These are phyloP conservation scores for Eudorina sp. DNA, from an alignment of 139 green algal genomes.

Conservation along the genomic window DNA sequence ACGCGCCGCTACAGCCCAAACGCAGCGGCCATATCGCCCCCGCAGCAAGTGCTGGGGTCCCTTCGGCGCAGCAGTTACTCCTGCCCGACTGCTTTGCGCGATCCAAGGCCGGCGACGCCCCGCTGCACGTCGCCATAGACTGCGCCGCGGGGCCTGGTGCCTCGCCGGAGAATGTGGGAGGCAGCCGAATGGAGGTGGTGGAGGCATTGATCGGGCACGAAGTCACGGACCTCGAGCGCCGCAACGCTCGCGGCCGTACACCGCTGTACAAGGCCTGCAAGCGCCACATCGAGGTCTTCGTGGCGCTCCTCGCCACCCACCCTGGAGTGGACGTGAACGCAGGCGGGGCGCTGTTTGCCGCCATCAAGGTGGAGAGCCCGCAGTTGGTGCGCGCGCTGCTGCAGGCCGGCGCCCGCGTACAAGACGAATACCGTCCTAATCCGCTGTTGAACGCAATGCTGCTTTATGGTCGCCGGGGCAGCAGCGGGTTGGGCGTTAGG, in stretches of 20 bases:
- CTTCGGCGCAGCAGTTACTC: no score
- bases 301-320: neutral
- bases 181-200: neutral
- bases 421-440: neutral
- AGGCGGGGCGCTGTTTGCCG: conserved; percentile 8
- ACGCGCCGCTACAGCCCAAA: neutral
- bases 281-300: neutral
- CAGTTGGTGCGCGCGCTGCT: neutral
- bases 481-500: no score
- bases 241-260: neutral
- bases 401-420: neutral
- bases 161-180: neutral
- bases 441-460: neutral
- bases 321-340: conserved; percentile 6
- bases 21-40: no score
- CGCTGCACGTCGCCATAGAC: conserved; percentile 24
- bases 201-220: neutral
- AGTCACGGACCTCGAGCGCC: neutral
- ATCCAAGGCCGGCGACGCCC: neutral
- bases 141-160: neutral
- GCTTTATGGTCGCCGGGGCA: no score
- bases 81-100: neutral
- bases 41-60: no score
- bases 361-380: neutral
- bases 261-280: conserved; percentile 41